A percentile compares a stretch with the other conserved stretches of the same genome.
Conservation (phyloP, 202 grass and related monocot species). For the Schoenoplectus tabernaemontani region DNA sequence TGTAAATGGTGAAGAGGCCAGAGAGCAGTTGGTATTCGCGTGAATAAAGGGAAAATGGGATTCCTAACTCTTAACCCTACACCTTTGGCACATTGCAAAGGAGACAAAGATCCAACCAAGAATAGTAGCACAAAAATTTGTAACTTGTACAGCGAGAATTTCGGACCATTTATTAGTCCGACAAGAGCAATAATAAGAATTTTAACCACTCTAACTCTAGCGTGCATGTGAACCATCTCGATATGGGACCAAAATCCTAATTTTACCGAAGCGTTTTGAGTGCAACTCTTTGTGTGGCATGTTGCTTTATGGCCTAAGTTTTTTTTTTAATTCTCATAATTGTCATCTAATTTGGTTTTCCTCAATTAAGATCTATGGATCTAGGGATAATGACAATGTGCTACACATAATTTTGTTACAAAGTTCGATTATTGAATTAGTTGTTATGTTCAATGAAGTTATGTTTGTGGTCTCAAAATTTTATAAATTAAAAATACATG, state of each 20-base stretch:
- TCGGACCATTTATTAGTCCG: slow-evolving; percentile 15
- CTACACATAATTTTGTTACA: too few species aligned
- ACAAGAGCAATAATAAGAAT: slow-evolving; percentile 13
- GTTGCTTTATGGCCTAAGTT: neutral
- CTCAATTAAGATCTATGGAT: too few species aligned
- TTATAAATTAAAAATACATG: too few species aligned
- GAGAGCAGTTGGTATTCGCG: neutral
- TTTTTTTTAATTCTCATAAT: neutral
- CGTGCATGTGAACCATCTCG: slow-evolving; percentile 3
- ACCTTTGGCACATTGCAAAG: slow-evolving; percentile 7
- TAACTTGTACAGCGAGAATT: slow-evolving; percentile 18
- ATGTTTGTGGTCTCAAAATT: too few species aligned
- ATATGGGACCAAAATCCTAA: neutral
- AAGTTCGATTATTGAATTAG: too few species aligned
- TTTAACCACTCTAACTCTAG: neutral
- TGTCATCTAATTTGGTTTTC: too few species aligned
- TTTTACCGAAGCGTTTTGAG: neutral
- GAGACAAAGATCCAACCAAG: slow-evolving; percentile 5
- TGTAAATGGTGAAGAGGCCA: slow-evolving; percentile 1
- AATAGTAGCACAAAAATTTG: neutral
- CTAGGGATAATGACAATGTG: too few species aligned
- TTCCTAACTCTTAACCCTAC: slow-evolving; percentile 16
- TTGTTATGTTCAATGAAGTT: too few species aligned
- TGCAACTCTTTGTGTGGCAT: neutral
- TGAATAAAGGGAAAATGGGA: neutral